Evolutionary conservation across 768 basidiomycete species (phyloP).

Genomic region (Lentinula edodes): DNA sequence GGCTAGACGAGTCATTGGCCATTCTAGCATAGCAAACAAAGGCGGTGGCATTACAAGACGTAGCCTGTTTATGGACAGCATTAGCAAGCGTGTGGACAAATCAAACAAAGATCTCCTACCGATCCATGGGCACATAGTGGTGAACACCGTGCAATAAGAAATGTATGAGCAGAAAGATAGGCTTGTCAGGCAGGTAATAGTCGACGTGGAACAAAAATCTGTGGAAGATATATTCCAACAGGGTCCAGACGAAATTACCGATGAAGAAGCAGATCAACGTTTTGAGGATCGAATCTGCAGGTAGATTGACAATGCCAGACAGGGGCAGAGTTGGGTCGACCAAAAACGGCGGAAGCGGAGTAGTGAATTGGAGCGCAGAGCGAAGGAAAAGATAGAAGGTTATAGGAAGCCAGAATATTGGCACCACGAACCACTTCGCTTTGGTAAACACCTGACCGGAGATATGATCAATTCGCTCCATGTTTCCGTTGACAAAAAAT

Average conservation of each 20-base stretch:
- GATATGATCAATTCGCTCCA: neutral
- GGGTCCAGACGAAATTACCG: slow-evolving; percentile 90
- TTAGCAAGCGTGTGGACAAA: neutral
- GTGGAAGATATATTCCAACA: slow-evolving; percentile 90
- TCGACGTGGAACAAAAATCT: slow-evolving; percentile 98
- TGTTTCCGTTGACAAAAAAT: neutral
- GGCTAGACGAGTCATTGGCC: slow-evolving; percentile 84
- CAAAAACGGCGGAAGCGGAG: slow-evolving; percentile 60
- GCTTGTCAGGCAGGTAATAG: slow-evolving; percentile 75
- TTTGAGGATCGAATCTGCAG: slow-evolving; percentile 46
- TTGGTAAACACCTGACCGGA: slow-evolving; percentile 62
- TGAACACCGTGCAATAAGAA: slow-evolving; percentile 95
- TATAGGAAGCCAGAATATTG: slow-evolving; percentile 89
- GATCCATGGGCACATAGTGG: slow-evolving; percentile 96
- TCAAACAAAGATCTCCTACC: slow-evolving; percentile 36
- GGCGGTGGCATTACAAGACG: slow-evolving; percentile 96
- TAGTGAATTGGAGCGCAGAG: slow-evolving; percentile 77
- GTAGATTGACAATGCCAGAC: slow-evolving; percentile 38
- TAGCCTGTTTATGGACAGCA: slow-evolving; percentile 38
- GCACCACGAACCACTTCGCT: slow-evolving; percentile 93
- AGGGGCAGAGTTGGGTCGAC: slow-evolving; percentile 52
- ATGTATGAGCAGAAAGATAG: slow-evolving; percentile 76
- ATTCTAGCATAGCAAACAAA: slow-evolving; percentile 70
- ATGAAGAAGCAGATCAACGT: slow-evolving; percentile 66
- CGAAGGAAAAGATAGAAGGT: slow-evolving; percentile 72